Evolutionary conservation across 495 filamentous ascomycete genomes (phyloP).

Genomic region (Aspergillus bertholletiae): DNA sequence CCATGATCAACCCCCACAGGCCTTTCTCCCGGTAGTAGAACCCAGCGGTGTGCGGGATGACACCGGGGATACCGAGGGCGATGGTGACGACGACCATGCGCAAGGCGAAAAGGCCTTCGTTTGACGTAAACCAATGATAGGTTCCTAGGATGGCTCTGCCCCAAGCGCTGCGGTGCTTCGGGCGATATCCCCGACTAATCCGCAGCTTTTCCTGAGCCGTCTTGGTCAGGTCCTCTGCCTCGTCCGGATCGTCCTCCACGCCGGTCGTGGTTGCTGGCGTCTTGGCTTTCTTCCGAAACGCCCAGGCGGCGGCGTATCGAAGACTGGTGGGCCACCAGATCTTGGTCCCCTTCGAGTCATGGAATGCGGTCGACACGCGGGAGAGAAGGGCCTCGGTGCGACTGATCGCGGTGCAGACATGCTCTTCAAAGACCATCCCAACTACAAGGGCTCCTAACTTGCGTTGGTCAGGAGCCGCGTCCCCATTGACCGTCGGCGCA

Average conservation of each 20-base stretch:
- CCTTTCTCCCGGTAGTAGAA: conserved; percentile 46
- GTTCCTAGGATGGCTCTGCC: conserved; percentile 15
- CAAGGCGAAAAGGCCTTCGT: conserved; percentile 35
- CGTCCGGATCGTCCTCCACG: conserved; percentile 17
- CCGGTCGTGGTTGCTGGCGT: conserved; percentile 11
- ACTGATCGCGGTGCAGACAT: conserved; percentile 13
- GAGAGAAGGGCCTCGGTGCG: conserved; percentile 11
- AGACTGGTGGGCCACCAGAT: conserved; percentile 18
- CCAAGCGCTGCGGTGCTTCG: conserved; percentile 6
- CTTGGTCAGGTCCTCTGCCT: conserved; percentile 11
- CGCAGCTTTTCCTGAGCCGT: conserved; percentile 19
- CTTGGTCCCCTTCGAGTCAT: conserved; percentile 6
- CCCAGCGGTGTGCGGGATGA: conserved; percentile 35
- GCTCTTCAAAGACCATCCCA: conserved; percentile 23
- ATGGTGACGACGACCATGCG: conserved; percentile 39
- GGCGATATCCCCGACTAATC: conserved; percentile 17
- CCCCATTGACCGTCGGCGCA: not conserved
- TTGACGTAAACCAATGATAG: conserved; percentile 24
- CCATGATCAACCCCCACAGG: conserved; percentile 46
- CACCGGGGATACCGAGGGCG: conserved; percentile 36
- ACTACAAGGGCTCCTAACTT: conserved; percentile 12
- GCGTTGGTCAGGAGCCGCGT: not conserved
- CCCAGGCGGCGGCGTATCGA: conserved; percentile 15
- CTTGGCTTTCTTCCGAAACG: conserved; percentile 10
- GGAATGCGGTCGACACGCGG: conserved; percentile 6